phyloP scores from a whole-genome alignment of 2,329 filamentous ascomycete species.

The Xenoacremonium recifei region DNA sequence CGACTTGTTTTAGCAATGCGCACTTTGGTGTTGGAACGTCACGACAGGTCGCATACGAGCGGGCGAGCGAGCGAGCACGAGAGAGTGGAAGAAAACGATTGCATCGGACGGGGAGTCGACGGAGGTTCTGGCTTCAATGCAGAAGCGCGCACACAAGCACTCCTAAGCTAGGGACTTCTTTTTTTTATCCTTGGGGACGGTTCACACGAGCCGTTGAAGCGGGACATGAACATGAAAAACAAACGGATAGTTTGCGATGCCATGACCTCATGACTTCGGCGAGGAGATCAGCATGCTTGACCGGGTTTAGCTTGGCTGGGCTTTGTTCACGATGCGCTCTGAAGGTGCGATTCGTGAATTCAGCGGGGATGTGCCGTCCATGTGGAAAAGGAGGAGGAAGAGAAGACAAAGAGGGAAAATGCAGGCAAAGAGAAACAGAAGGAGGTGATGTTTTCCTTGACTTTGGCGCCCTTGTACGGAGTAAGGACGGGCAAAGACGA shows the following conservation, averaged over 20 bases:
- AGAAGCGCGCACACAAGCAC: too few relatives aligned
- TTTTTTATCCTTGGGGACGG: conserved; percentile 17
- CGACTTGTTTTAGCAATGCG: conserved; percentile 10
- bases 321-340: not conserved
- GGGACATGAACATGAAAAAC: conserved; percentile 7
- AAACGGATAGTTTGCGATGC: not conserved
- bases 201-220: conserved; percentile 19
- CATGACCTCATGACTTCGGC: not conserved
- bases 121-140: conserved; percentile 34
- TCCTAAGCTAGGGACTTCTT: conserved; percentile 20
- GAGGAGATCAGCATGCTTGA: too few relatives aligned
- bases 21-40: conserved; percentile 17
- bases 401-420: not conserved
- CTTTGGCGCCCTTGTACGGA: conserved; percentile 6
- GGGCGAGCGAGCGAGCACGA: too few relatives aligned
- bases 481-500: conserved; percentile 13
- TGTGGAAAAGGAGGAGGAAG: not conserved
- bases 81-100: conserved; percentile 25
- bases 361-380: too few relatives aligned
- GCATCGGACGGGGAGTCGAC: conserved; percentile 40
- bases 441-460: conserved; percentile 8
- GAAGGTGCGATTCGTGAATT: not conserved
- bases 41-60: conserved; percentile 10
- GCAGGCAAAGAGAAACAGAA: conserved; percentile 23
- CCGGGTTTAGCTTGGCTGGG: too few relatives aligned